phyloP scores from a whole-genome alignment of 495 filamentous ascomycete species.

The Neurospora cerealis region DNA sequence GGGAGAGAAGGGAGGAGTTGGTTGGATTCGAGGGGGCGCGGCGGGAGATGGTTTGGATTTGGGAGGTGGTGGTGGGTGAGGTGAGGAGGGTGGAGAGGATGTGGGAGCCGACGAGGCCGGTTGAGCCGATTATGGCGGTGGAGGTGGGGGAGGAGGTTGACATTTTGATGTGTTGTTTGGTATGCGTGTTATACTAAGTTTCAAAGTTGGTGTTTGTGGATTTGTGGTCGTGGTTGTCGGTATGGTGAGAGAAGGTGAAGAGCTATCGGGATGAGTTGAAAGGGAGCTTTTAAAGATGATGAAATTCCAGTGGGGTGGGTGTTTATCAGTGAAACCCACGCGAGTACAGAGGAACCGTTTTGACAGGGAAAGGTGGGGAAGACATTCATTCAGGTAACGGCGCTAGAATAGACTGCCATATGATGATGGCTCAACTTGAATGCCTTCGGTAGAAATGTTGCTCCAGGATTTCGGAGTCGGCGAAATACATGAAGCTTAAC shows the following conservation, averaged over 20 bases:
- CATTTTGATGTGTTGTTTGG: neutral
- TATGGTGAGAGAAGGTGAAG: neutral
- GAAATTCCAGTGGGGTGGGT: neutral
- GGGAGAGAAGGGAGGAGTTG: slow-evolving; percentile 39
- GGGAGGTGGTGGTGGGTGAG: slow-evolving; percentile 26
- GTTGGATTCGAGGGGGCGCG: slow-evolving; percentile 30
- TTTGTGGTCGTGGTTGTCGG: neutral
- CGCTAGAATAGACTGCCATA: neutral
- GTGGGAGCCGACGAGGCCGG: slow-evolving; percentile 46
- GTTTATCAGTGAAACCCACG: neutral
- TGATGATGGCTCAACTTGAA: neutral
- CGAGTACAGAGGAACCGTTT: neutral
- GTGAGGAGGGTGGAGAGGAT: slow-evolving; percentile 47
- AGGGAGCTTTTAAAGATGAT: neutral
- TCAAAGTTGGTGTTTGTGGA: neutral
- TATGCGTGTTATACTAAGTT: neutral
- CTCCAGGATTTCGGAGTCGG: neutral
- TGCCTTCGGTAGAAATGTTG: neutral
- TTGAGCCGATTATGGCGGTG: slow-evolving; percentile 45
- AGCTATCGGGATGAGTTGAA: neutral
- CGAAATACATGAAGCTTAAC: neutral
- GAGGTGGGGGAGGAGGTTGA: neutral
- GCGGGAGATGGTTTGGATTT: slow-evolving; percentile 49
- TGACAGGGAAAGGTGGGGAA: neutral
- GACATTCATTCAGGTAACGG: neutral